These are phyloP conservation scores for Rhizoclosmatium globosum DNA, from an alignment of 192 early-diverging fungal species.

Conservation along the genomic window DNA sequence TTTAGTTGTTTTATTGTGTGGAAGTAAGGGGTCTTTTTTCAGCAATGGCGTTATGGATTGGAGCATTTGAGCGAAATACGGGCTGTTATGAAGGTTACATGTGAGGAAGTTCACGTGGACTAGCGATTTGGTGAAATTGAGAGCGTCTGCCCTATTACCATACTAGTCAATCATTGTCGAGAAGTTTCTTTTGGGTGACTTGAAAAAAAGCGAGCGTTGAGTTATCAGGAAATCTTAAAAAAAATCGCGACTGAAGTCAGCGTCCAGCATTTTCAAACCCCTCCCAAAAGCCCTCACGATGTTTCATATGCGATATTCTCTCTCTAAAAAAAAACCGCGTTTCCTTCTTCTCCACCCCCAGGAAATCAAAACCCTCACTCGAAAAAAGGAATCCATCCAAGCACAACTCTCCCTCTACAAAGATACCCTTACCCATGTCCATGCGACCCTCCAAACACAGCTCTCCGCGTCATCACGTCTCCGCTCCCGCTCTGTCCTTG, in stretches of 20 bases:
- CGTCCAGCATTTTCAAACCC: not conserved
- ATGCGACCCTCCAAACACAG: not conserved
- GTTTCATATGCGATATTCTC: not conserved
- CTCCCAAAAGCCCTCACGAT: not conserved
- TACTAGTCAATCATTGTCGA: too few relatives aligned
- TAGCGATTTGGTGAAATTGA: too few relatives aligned
- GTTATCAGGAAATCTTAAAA: not conserved
- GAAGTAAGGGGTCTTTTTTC: too few relatives aligned
- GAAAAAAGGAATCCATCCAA: not conserved
- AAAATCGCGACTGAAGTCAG: not conserved
- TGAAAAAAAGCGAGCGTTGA: not conserved
- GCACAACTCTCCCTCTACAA: not conserved
- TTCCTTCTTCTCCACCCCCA: not conserved
- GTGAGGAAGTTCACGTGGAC: too few relatives aligned
- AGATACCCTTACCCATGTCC: not conserved
- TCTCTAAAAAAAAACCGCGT: too few relatives aligned
- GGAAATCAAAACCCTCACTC: not conserved
- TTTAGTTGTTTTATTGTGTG: too few relatives aligned
- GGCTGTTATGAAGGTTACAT: too few relatives aligned
- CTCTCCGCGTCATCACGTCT: not conserved
- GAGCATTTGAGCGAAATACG: too few relatives aligned
- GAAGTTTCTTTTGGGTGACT: not conserved
- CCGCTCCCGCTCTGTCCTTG: not conserved
- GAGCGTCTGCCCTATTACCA: too few relatives aligned
- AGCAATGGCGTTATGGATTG: too few relatives aligned